phyloP scores from a whole-genome alignment of 2,329 filamentous ascomycete species.

The Nemania diffusa region DNA sequence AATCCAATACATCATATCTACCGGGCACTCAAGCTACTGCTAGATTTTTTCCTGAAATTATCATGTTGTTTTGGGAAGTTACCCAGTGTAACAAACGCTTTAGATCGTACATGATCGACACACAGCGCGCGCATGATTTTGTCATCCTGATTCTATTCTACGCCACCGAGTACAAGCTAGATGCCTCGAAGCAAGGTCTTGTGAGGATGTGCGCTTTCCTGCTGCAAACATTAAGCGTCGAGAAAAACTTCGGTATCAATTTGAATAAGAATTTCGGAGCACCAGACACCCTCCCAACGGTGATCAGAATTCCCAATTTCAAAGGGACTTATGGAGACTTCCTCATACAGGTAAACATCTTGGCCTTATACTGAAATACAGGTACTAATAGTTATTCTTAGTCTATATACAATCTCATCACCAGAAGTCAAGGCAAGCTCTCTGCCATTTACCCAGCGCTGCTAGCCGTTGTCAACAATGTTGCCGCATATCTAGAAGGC shows the following conservation, averaged over 20 bases:
- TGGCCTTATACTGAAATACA: conserved; percentile 41
- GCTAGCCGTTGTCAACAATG: conserved; percentile 91
- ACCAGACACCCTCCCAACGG: conserved; percentile 85
- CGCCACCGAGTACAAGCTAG: conserved; percentile 86
- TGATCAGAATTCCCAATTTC: conserved; percentile 85
- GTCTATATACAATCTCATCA: conserved; percentile 93
- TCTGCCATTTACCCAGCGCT: conserved; percentile 93
- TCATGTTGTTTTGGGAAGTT: conserved; percentile 97
- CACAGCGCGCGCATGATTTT: conserved; percentile 92
- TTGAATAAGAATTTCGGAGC: conserved; percentile 89
- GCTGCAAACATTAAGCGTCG: conserved; percentile 92
- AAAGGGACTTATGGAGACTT: conserved; percentile 93
- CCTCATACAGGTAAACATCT: conserved; percentile 77
- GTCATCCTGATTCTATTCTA: conserved; percentile 91
- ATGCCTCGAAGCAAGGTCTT: conserved; percentile 87
- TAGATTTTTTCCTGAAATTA: conserved; percentile 92
- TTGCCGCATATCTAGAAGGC: conserved; percentile 83
- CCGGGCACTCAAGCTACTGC: conserved; percentile 82
- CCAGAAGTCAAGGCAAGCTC: conserved; percentile 87
- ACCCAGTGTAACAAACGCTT: conserved; percentile 98
- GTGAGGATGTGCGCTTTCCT: conserved; percentile 98
- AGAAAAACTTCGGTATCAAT: conserved; percentile 88
- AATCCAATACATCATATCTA: conserved; percentile 87
- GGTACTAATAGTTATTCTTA: conserved; percentile 52
- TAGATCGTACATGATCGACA: conserved; percentile 95